Base-by-base conservation (phyloP, 2,329 filamentous ascomycete genomes). In the Epichloe uncinata region DNA sequence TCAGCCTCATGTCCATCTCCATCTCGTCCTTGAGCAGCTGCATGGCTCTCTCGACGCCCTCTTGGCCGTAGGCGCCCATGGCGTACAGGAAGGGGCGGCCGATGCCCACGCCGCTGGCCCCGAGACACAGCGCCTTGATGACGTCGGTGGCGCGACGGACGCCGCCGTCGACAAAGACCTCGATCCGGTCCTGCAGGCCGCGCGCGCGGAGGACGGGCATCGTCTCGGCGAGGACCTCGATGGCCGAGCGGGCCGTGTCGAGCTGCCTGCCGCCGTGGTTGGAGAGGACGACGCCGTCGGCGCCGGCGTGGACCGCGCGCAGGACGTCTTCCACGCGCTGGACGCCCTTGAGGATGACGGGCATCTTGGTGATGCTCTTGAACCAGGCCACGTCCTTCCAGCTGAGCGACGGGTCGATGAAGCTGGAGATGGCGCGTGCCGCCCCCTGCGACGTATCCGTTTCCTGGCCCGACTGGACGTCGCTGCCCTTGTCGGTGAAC, bases 301-400 rank as follows among this genome's bases (percentile, higher is more conserved):
- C 83, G 49, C 88, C 87, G 16, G 73, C 74, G 53, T 94, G 87
- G 56, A 85, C 77, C n/a, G 93, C 93, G 52, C 81, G 80, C 55
- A 97, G 75, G 3, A 95, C 93, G 63, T 98, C 93, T 65, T 98
- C 93, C 48, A 95, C 89, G 22, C 91, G 81, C 73, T 98, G 93
- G 11, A 98, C 86, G 51, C 93, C 93, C 77, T 98, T 98, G 57
- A 98, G 79, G 48, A 97, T 79, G 62, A 98, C 94, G 50, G 93
- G 93, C 84, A 97, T 95, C 55, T 81, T 81, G 33, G 93, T 98
- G 63, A 97, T 87, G 59, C 79, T 80, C 58, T 81, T 73, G 72
- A 98, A 95, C 90, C 90, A 98, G 1, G 91, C 79, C 44, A 95
- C 88, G 61, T 97, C 93, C 60, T 85, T 85, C 93, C 93, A 98